Evolutionary conservation across 2,329 filamentous ascomycete species (phyloP), one percentile per base, ranked within the genome.

Genomic region (Diplodia seriata): DNA sequence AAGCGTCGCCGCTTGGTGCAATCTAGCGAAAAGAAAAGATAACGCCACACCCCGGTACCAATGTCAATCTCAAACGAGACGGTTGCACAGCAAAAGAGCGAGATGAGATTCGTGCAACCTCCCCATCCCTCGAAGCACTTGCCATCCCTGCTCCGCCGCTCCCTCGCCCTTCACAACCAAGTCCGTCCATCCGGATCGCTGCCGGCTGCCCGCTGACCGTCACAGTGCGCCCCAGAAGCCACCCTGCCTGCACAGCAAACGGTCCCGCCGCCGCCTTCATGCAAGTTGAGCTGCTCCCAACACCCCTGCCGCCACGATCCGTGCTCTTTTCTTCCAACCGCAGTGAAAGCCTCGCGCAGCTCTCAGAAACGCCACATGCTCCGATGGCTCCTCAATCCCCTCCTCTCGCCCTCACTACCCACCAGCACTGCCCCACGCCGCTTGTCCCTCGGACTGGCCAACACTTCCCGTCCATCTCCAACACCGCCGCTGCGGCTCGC

Each of bases 391-490:
- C 65, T 49, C 43, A 67, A 55, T 53, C 20, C 56, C 23, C 38
- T 38, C 51, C 59, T 33, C 7, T 56, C 26, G 8, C 62, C 15
- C n/a, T 15, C 51, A 11, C 20, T 50, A 7, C 23, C 40, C 53
- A 40, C 33, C 9, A 55, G 67, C n/a, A 54, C 49, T 20, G 66
- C 67, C 53, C 68, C 43, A 9, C 9, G 47, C 43, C 38, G 43
- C 66, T 29, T 70, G 69, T 72, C 76, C n/a, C 77, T 76, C n/a
- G 80, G 76, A 62, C 14, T 65, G 64, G 43, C 71, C 43, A 51
- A 31, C 14, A 51, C 43, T 55, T 57, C 53, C 43, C 56, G 49
- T 9, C 56, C 66, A 20, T 55, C 53, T 2, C 43, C 43, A 9
- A 49, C 66, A 14, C 65, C 51, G 3, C 40, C 43, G n/a, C 18